Base-by-base conservation (phyloP, 73 alveolate genomes). In the Paramecium sexaurelia region DNA sequence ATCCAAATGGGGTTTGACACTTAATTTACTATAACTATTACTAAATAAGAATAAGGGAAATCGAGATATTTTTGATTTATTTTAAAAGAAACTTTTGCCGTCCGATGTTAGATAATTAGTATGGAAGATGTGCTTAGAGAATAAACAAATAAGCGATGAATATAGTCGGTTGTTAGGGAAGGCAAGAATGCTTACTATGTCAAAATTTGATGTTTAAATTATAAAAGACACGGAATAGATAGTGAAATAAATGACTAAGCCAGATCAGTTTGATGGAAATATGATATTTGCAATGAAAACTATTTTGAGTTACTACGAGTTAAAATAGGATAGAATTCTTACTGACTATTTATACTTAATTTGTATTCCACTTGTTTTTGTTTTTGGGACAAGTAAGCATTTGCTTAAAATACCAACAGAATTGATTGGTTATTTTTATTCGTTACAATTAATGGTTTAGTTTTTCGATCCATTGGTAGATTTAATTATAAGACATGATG, bases 251-350 rank as follows among this genome's bases (percentile, higher is more conserved):
- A 88, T 88, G 94, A 88, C 91, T 6, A 68, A 47, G 11, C 94
- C 94, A 10, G 73, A 88, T 45, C 36, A 32, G 20, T 88, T 88
- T 45, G 94, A 88, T 88, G 94, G 94, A n/a, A 82, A 56, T 68
- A 88, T 88, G 94, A 47, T 88, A 33, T 88, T 68, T 88, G 85
- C 91, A 27, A 88, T 88, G 94, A 88, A 88, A 88, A 88, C 94
- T 8, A 88, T 88, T 32, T 55, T 88, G 10, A 68, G 91, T 27
- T 88, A 69, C 39, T 88, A 88, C 39, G 94, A 88, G 45, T 32
- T 69, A 17, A 88, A 88, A 43, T 47, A 88, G 29, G 94, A 88
- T 69, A 88, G 94, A 68, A 88, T 88, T 33, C 75, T 88, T 22
- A 68, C 94, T 13, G 94, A 88, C 71, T 88, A 88, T 47, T 43